These are phyloP conservation scores for Cornus suecica DNA, from an alignment of 148 eudicot species.

Conservation along the genomic window DNA sequence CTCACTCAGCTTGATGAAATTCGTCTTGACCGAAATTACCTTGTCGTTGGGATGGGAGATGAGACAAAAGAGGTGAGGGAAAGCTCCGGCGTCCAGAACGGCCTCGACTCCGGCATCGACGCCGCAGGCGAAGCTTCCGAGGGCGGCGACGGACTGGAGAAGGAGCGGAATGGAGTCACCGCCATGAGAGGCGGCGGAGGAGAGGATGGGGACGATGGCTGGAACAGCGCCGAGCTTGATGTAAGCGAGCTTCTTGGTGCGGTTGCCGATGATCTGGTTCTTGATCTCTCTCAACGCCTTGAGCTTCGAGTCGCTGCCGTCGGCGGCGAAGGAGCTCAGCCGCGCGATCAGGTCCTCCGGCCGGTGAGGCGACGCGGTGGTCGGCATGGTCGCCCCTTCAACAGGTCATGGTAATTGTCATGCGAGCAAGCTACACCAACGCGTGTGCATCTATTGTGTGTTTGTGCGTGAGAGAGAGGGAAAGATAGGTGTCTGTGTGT, in stretches of 20 bases:
- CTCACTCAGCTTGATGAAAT: background rate
- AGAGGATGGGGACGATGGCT: slow-evolving; percentile 55
- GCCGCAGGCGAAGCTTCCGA: slow-evolving; percentile 98
- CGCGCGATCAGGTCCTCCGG: slow-evolving; percentile 62
- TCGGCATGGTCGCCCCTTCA: slow-evolving; percentile 46
- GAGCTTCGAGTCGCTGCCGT: slow-evolving; percentile 44
- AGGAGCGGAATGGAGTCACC: slow-evolving; percentile 25
- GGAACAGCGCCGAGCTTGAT: slow-evolving; percentile 79
- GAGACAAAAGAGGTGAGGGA: slow-evolving; percentile 51
- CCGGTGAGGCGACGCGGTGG: slow-evolving; percentile 40
- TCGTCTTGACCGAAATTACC: slow-evolving; percentile 26
- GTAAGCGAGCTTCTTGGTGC: slow-evolving; percentile 75
- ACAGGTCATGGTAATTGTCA: slow-evolving; percentile 34
- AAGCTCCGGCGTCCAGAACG: slow-evolving; percentile 75
- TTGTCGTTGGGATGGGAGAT: slow-evolving; percentile 55
- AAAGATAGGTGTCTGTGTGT: no score
- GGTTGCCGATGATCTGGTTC: slow-evolving; percentile 94
- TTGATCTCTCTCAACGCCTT: slow-evolving; percentile 78
- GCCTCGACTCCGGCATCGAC: slow-evolving; percentile 83
- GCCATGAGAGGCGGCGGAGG: slow-evolving; percentile 21
- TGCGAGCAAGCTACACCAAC: slow-evolving; percentile 8
- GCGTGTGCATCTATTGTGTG: slow-evolving; percentile 3
- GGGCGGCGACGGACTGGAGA: slow-evolving; percentile 64
- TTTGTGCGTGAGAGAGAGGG: background rate
- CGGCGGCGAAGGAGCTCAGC: slow-evolving; percentile 38